A percentile compares a stretch with the other conserved stretches of the same genome.
phyloP scores from a whole-genome alignment of 2,329 filamentous ascomycete species.

The Penicillium hesseltinei region DNA sequence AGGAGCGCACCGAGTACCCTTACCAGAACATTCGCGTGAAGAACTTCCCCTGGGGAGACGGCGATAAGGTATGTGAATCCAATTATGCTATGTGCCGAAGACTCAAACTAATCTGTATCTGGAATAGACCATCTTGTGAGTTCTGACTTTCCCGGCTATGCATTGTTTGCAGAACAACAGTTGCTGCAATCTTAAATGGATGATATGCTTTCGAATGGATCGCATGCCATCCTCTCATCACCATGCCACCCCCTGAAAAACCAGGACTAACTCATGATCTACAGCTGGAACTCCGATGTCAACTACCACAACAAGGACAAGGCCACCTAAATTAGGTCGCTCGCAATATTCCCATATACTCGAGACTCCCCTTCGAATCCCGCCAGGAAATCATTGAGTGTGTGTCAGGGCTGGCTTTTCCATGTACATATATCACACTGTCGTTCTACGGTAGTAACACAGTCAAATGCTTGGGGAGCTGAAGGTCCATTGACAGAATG shows the following conservation, averaged over 20 bases:
- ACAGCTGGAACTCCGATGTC: constrained; percentile 88
- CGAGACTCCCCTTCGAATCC: constrained; percentile 2
- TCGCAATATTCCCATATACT: not conserved
- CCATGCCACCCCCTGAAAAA: not conserved
- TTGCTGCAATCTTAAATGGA: not conserved
- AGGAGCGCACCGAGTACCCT: constrained; percentile 88
- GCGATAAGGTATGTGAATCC: constrained; percentile 74
- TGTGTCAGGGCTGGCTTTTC: constrained; percentile 10
- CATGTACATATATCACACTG: constrained; percentile 36
- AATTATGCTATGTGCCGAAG: not conserved
- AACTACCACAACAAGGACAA: constrained; percentile 98
- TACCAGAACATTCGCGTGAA: constrained; percentile 98
- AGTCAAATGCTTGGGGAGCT: constrained; percentile 13
- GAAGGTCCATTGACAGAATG: constrained; percentile 22
- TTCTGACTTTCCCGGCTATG: constrained; percentile 20
- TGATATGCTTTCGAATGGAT: not conserved
- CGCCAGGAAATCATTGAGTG: constrained; percentile 5
- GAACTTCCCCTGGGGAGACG: constrained; percentile 93
- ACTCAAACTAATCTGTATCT: constrained; percentile 7
- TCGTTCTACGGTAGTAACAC: constrained; percentile 14
- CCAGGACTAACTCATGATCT: constrained; percentile 18
- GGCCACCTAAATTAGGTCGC: constrained; percentile 39
- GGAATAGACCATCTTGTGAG: constrained; percentile 64
- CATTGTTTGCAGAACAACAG: not conserved
- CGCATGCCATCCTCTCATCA: not conserved